Percentiles rank a stretch among this genome's conserved stretches.
phyloP scores from a whole-genome alignment of 352 stramenopile genomes.

The Sclerospora graminicola region DNA sequence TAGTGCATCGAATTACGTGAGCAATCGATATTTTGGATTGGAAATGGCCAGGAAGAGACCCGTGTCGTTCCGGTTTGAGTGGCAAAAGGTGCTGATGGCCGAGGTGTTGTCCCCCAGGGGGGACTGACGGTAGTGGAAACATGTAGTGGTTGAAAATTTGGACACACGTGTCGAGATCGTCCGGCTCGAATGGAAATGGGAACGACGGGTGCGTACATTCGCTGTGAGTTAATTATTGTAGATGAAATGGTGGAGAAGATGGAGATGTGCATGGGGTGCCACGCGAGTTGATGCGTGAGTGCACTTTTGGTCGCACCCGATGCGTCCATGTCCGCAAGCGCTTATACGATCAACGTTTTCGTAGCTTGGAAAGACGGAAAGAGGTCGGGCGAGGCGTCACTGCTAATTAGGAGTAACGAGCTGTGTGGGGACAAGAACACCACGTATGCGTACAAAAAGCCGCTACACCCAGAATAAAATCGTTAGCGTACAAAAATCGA shows the following conservation, averaged over 20 bases:
- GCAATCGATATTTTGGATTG: conserved; percentile 43
- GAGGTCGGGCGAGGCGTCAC: conserved; percentile 48
- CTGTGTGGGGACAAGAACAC: conserved; percentile 49
- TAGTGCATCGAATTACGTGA: conserved; percentile 44
- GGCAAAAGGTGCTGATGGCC: conserved; percentile 31
- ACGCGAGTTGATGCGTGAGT: conserved; percentile 20
- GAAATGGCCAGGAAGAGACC: conserved; percentile 43
- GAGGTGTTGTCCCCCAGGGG: conserved; percentile 31
- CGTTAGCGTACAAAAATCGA: not conserved
- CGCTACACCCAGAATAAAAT: conserved; percentile 14
- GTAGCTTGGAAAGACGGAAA: conserved; percentile 67
- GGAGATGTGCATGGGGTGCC: conserved; percentile 44
- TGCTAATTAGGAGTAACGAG: conserved; percentile 57
- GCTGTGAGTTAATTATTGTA: conserved; percentile 58
- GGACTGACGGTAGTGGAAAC: conserved; percentile 16
- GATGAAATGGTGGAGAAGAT: conserved; percentile 51
- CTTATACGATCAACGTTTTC: conserved; percentile 30
- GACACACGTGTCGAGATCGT: conserved; percentile 21
- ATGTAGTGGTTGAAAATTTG: conserved; percentile 48
- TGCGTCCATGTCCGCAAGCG: conserved; percentile 26
- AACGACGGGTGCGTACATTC: conserved; percentile 38
- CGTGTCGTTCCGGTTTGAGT: conserved; percentile 29
- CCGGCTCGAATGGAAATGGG: conserved; percentile 34
- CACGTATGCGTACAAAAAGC: conserved; percentile 67
- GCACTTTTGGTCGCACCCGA: conserved; percentile 32